Percentiles rank a stretch among this genome's conserved stretches.
Evolutionary conservation across 257 asterid genomes (phyloP).

Genomic region (Anisodus tanguticus): DNA sequence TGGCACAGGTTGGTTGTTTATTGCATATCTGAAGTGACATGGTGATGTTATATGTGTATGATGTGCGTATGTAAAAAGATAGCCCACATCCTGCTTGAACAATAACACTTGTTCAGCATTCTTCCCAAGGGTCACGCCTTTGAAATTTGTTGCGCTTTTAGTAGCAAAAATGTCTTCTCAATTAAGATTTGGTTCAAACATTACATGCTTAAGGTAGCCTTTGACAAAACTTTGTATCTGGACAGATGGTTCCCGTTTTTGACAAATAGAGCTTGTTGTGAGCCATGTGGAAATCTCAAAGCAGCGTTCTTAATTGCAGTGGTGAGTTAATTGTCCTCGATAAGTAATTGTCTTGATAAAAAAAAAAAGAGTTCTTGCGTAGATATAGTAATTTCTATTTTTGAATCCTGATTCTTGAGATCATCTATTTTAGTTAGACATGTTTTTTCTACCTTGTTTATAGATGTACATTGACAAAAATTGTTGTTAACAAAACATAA

Average conservation of each 20-base stretch:
- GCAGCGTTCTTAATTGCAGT: conserved; percentile 99
- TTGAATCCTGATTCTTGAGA: conserved; percentile 11
- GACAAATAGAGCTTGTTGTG: conserved; percentile 95
- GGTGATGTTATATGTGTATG: background rate
- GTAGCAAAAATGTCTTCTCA: conserved; percentile 13
- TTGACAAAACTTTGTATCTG: conserved; percentile 32
- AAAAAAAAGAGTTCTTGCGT: conserved; percentile 23
- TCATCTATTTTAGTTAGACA: conserved; percentile 18
- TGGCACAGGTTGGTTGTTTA: conserved; percentile 81
- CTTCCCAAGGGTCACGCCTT: background rate
- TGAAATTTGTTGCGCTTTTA: background rate
- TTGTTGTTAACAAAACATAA: conserved; percentile 4
- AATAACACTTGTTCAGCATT: conserved; percentile 11
- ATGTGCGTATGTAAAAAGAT: conserved; percentile 9
- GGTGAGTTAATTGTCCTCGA: conserved; percentile 62
- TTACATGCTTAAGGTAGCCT: background rate
- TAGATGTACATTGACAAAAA: background rate
- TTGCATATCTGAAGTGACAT: conserved; percentile 29
- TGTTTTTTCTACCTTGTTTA: conserved; percentile 6
- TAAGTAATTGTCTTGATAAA: background rate
- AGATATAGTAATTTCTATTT: background rate
- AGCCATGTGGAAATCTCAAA: conserved; percentile 97
- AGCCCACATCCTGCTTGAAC: background rate
- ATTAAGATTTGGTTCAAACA: conserved; percentile 9
- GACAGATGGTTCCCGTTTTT: conserved; percentile 97